phyloP scores from a whole-genome alignment of 2,329 filamentous ascomycete genomes.

The Didymella pinodella region DNA sequence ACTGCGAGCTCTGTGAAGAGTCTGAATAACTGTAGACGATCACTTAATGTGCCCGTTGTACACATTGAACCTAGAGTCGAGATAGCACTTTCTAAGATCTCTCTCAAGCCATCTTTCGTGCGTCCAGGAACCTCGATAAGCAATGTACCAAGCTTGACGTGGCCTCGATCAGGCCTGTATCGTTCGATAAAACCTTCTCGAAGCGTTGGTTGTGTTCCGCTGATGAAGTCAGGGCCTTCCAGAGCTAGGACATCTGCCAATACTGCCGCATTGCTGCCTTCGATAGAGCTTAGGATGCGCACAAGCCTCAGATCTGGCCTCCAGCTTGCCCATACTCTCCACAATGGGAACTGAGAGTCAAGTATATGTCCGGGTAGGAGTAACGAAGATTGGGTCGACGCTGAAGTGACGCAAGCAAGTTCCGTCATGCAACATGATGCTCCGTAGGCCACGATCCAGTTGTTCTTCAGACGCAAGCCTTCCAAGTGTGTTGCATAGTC shows the following conservation, averaged over 20 bases:
- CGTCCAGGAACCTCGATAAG: constrained; percentile 33
- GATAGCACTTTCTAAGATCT: constrained; percentile 24
- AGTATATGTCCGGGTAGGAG: constrained; percentile 34
- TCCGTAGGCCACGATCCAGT: constrained; percentile 35
- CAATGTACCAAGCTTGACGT: constrained; percentile 29
- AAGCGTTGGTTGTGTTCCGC: constrained; percentile 26
- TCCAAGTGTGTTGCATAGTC: constrained; percentile 39
- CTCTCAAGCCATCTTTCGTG: constrained; percentile 30
- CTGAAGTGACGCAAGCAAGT: constrained; percentile 18
- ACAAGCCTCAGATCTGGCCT: constrained; percentile 34
- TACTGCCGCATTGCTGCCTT: constrained; percentile 23
- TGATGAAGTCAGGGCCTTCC: constrained; percentile 44
- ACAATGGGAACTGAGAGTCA: constrained; percentile 36
- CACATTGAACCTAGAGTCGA: constrained; percentile 21
- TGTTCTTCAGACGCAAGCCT: constrained; percentile 32
- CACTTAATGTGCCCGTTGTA: constrained; percentile 6
- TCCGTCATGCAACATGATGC: constrained; percentile 36
- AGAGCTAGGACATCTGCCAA: constrained; percentile 38
- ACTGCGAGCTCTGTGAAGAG: constrained; percentile 34
- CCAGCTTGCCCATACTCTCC: constrained; percentile 45
- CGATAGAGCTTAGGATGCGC: constrained; percentile 22
- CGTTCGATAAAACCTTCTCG: constrained; percentile 34
- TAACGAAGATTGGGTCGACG: constrained; percentile 18
- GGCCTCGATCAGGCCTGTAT: constrained; percentile 25
- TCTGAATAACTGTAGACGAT: constrained; percentile 13